These are phyloP conservation scores for Cutaneotrichosporon cutaneum DNA, from an alignment of 1,284 basidiomycete genomes.

Conservation along the genomic window DNA sequence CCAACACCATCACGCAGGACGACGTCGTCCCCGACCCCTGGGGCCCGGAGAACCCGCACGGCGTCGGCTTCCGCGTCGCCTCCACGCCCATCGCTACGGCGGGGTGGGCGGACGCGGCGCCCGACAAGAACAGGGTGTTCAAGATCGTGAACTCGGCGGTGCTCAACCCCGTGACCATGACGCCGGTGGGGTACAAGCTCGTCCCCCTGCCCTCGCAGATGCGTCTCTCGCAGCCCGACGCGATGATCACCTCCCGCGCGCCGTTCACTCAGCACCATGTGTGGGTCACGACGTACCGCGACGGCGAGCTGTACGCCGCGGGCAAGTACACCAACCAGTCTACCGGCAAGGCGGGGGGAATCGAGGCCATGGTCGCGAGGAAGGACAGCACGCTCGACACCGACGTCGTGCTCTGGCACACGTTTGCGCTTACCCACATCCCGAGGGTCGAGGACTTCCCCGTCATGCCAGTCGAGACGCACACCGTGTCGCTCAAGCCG, in stretches of 20 bases:
- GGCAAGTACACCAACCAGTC: conserved; percentile 13
- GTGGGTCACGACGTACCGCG: conserved; percentile 7
- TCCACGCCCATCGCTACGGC: background rate
- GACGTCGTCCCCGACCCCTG: conserved; percentile 2
- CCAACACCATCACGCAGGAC: conserved; percentile 6
- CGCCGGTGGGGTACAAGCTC: conserved; percentile 10
- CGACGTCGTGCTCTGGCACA: conserved; percentile 11
- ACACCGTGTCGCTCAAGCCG: conserved; percentile 6
- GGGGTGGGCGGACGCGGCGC: conserved; percentile 5
- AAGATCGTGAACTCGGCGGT: conserved; percentile 50
- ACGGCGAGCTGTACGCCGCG: conserved; percentile 11
- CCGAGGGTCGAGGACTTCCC: conserved; percentile 9
- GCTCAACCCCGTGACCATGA: conserved; percentile 15
- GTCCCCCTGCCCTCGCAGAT: conserved; percentile 2
- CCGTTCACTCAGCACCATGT: conserved; percentile 12
- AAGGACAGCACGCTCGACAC: conserved; percentile 2
- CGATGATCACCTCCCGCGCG: conserved; percentile 10
- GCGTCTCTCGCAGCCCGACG: conserved; percentile 9
- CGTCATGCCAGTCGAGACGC: conserved; percentile 11
- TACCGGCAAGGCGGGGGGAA: conserved; percentile 1
- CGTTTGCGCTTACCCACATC: conserved; percentile 7
- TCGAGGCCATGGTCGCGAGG: conserved; percentile 1
- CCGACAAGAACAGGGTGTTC: conserved; percentile 40
- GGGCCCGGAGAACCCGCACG: conserved; percentile 8
- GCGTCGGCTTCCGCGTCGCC: conserved; percentile 2